Base-by-base conservation (phyloP, 106 monocot genomes). In the Dendrobium huoshanense region DNA sequence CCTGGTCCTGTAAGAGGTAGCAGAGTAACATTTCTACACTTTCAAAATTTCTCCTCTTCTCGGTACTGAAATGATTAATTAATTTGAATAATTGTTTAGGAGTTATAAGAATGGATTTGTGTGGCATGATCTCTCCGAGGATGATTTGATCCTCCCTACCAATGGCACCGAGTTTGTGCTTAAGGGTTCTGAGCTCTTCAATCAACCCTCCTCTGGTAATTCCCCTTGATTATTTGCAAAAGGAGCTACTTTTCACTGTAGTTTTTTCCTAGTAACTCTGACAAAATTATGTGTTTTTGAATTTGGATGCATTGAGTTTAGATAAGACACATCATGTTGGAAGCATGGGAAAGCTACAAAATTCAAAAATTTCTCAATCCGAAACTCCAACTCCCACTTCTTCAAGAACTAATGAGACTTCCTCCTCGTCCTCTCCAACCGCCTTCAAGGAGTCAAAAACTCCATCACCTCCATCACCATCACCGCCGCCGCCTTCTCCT, bases 1-100 rank as follows among this genome's bases (percentile, higher is more conserved):
- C 96, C n/a, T 96, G 93, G 96, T 96, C 96, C 44, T 96, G 93
- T 75, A 93, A 96, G 87, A 89, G 91, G 96, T 96, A 79, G 3
- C 13, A 76, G 9, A 18, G 4, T 17, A 4, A 43, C 47, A n/a
- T 20, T 15, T 9, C 55, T 2, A 19, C 0, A 1, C 58, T 37
- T 20, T 5, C 3, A 29, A 58, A 56, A 44, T 37, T 78, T 41
- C 19, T 8, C 37, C 41, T 58, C 4, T 24, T 43, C 20, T 0
- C 18, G 22, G 40, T 33, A 9, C 70, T 40, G 31, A 64, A n/a
- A 16, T 42, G 78, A 37, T 78, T 79, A 58, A 37, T 80, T 27
- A 48, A 37, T 80, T 27, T 37, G 48, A 7, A 77, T 41, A 54
- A 11, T 13, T 44, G 61, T 75, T 41, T 47, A 95, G 95, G 91